Evolutionary conservation across 371 early-diverging fungal species (phyloP), one percentile per base, ranked within the genome.

Genomic region (Homolaphlyctis polyrhiza): DNA sequence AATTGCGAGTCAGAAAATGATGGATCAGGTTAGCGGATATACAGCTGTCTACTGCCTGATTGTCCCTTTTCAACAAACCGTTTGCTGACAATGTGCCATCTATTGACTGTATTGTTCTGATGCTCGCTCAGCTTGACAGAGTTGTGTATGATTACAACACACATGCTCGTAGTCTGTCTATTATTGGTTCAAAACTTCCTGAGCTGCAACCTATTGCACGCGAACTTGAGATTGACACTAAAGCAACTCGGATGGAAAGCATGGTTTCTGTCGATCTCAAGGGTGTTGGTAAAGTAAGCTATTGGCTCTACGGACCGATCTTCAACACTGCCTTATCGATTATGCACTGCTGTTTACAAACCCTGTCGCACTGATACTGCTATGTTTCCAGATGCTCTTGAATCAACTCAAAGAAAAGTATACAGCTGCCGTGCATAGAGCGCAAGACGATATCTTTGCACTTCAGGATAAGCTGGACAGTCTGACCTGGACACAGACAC

Each of bases 21-120:
- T 79, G 63, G 82, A 84, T 63, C 57, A 65, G 69, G 81, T 78
- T 23, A 35, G 54, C n/a, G n/a, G n/a, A n/a, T 63, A n/a, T 35
- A 28, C 36, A 21, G 11, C 6, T 30, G 32, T 39, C 30, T 28
- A 28, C 34, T 3, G 28, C 39, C 4, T 13, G 8, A 11, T 11
- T 62, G 23, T 43, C 1, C 30, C 45, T 33, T 13, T 39, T n/a
- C n/a, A n/a, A n/a, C n/a, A n/a, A n/a, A n/a, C 4, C 14, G 4
- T 48, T 21, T 48, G n/a, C 5, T 29, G 30, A 25, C 57, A 25
- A 4, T 55, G 8, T 6, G 35, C 6, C n/a, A n/a, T 18, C 27
- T 55, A 11, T 5, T 54, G 6, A 61, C 35, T 55, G 57, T 55
- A 4, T 11, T 11, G 57, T 55, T 25, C 3, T 5, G 28, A 5